Evolutionary conservation across 148 eudicot species (phyloP), one percentile per base, ranked within the genome.

Genomic region (Fagopyrum homotropicum): DNA sequence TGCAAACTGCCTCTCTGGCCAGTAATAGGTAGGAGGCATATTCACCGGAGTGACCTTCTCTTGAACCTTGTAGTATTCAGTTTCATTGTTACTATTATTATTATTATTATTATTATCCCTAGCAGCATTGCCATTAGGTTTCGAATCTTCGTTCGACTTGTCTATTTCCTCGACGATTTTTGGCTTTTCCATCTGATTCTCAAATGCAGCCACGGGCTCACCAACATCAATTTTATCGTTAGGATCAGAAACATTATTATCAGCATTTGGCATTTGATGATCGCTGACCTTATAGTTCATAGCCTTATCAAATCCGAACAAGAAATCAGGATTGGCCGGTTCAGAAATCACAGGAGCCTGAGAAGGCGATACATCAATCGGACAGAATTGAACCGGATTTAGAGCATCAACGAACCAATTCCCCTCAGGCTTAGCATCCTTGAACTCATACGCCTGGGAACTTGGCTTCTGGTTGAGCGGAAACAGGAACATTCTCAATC

Each of bases 261-360:
- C 15, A 3, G 85, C 80, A 80, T 84, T 85, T 30, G 75, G 76
- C 40, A 43, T 77, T 85, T 35, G 40, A 54, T 64, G 80, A 45
- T 76, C 84, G 9, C 72, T 81, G 29, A 75, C 79, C 73, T 79
- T 72, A 66, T 55, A 72, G 78, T 76, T 66, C 69, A 52, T 11
- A 11, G 19, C 30, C 82, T 87, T 90, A 51, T 94, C 98, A 59
- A 87, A 77, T 3, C 97, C 98, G 69, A 94, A 91, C 51, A 94
- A 73, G 61, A 85, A 91, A 81, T 93, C 95, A 3, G 80, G 85
- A 9, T 72, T 80, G 66, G 40, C 77, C 45, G 83, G 83, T 45
- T 68, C 79, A 26, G 63, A 73, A 4, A 51, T 17, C 52, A 75
- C 77, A 26, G 85, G 78, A 1, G 74, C 78, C 44, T 26, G 29